Percentiles rank a stretch among this genome's conserved stretches.
Evolutionary conservation across 106 monocot genomes (phyloP).

Genomic region (Posidonia australis): DNA sequence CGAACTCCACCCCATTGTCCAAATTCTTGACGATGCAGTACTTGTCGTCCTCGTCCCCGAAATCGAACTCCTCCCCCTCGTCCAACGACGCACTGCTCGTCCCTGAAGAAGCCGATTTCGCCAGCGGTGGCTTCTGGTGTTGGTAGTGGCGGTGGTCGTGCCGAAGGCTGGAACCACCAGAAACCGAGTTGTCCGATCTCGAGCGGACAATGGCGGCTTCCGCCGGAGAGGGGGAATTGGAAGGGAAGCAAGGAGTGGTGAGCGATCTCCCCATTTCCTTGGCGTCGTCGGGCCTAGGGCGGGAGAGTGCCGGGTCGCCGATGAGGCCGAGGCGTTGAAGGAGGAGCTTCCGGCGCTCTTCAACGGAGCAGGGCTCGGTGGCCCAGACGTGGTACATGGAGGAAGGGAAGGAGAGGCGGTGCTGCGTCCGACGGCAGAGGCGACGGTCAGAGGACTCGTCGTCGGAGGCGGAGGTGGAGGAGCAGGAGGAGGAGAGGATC

Average conservation of each 20-base stretch:
- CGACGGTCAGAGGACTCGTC: conserved; percentile 14
- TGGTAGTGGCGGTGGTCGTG: background rate
- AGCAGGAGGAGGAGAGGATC: conserved; percentile 69
- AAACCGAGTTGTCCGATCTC: conserved; percentile 42
- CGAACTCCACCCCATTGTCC: conserved; percentile 73
- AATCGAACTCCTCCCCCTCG: background rate
- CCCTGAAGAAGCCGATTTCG: conserved; percentile 5
- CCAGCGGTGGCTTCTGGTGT: conserved; percentile 11
- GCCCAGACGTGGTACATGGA: conserved; percentile 61
- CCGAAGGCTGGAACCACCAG: background rate
- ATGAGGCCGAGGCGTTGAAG: conserved; percentile 61
- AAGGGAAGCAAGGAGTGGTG: conserved; percentile 12
- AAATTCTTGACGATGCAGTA: conserved; percentile 67
- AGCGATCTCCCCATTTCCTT: conserved; percentile 31
- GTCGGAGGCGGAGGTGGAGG: conserved; percentile 73
- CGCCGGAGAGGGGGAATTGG: background rate
- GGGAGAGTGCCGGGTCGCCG: conserved; percentile 36
- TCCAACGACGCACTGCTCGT: conserved; percentile 29
- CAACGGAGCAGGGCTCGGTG: conserved; percentile 52
- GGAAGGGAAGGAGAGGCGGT: conserved; percentile 13
- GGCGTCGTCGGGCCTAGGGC: background rate
- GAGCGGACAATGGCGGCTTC: conserved; percentile 23
- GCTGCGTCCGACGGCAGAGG: conserved; percentile 3
- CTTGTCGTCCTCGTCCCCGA: conserved; percentile 1
- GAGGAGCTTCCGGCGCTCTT: conserved; percentile 71